Evolutionary conservation across 495 filamentous ascomycete genomes (phyloP).

Genomic region (Hypoxylon fuscum): DNA sequence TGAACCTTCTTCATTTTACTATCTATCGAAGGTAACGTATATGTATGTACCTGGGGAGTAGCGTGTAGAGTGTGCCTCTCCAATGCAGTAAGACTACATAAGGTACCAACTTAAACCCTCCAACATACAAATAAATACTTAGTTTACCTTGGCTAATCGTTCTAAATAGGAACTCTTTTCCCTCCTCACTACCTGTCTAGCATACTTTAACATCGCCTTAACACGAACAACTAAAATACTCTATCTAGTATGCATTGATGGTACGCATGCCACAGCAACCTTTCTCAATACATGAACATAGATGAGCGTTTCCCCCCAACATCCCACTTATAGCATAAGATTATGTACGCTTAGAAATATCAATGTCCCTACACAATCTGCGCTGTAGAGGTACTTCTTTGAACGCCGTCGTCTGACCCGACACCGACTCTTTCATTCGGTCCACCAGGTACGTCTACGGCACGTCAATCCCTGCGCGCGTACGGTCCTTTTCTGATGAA

Average conservation of each 20-base stretch:
- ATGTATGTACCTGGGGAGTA: constrained; percentile 17
- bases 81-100: constrained; percentile 1
- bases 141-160: constrained; percentile 16
- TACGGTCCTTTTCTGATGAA: constrained; percentile 21
- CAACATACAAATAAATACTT: constrained; percentile 12
- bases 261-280: constrained; percentile 14
- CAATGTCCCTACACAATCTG: constrained; percentile 2
- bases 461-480: constrained; percentile 25
- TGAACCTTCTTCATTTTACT: too few relatives aligned
- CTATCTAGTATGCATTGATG: constrained; percentile 18
- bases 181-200: constrained; percentile 1
- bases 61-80: not conserved
- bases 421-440: constrained; percentile 37
- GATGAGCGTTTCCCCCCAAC: too few relatives aligned
- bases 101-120: not conserved
- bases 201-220: constrained; percentile 10
- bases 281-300: constrained; percentile 11
- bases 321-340: too few relatives aligned
- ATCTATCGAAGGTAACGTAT: constrained; percentile 17
- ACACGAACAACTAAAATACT: too few relatives aligned
- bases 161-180: not conserved
- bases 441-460: constrained; percentile 23
- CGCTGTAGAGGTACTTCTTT: constrained; percentile 1
- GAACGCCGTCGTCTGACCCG: constrained; percentile 31
- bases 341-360: constrained; percentile 3